A percentile compares a stretch with the other conserved stretches of the same genome.
phyloP scores from a whole-genome alignment of 805 yeast species.

The Metschnikowia aberdeeniae region DNA sequence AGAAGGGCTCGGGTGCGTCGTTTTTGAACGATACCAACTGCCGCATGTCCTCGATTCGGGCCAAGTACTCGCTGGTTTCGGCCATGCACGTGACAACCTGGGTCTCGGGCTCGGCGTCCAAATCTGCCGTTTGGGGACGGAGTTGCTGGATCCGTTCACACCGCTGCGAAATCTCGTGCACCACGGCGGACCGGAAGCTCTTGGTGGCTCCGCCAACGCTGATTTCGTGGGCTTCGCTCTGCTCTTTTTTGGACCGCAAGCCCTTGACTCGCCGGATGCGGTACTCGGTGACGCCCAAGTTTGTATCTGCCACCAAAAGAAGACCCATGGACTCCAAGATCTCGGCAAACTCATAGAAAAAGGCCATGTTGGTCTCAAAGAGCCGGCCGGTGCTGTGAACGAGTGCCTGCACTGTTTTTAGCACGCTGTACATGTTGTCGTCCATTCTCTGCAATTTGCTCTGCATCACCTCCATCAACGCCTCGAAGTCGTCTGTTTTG shows the following conservation, averaged over 20 bases:
- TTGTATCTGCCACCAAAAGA: constrained; percentile 46
- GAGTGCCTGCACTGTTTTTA: constrained; percentile 1
- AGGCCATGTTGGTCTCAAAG: constrained; percentile 23
- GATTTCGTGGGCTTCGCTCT: constrained; percentile 21
- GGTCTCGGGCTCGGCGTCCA: constrained; percentile 7
- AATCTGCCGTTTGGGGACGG: constrained; percentile 2
- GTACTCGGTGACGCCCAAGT: constrained; percentile 28
- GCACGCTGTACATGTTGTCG: constrained; percentile 6
- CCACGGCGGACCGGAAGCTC: constrained; percentile 38
- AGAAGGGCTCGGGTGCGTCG: constrained; percentile 23
- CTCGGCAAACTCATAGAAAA: constrained; percentile 47
- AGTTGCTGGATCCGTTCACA: constrained; percentile 44
- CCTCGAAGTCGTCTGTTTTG: constrained; percentile 37
- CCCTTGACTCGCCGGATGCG: constrained; percentile 79
- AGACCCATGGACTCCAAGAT: constrained; percentile 76
- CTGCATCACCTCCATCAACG: constrained; percentile 39
- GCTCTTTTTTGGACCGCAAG: constrained; percentile 43
- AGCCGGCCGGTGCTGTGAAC: constrained; percentile 24
- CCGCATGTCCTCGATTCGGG: constrained; percentile 17
- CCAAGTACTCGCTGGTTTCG: constrained; percentile 3
- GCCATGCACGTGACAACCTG: constrained; percentile 3
- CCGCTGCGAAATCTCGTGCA: constrained; percentile 34
- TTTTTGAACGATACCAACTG: constrained; percentile 17
- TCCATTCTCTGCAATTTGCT: constrained; percentile 23
- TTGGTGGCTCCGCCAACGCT: neutral